These are phyloP conservation scores for Lizanozyma gosingica DNA, from an alignment of 1,139 yeast species.

Conservation along the genomic window DNA sequence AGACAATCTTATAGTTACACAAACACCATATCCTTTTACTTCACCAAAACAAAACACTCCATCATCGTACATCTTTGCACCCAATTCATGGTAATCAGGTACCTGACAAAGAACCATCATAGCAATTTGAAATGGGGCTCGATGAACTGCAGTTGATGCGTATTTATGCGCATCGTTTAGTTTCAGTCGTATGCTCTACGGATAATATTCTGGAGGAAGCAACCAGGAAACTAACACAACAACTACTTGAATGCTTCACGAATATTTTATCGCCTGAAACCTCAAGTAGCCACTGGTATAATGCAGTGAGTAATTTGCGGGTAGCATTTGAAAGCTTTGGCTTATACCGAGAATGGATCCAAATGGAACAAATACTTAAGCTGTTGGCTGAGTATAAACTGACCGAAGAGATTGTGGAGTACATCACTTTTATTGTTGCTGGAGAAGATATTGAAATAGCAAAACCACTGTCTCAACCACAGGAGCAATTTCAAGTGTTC, in stretches of 20 bases:
- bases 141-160: background rate
- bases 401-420: background rate
- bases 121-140: background rate
- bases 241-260: background rate
- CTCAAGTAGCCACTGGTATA: background rate
- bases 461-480: too few relatives aligned
- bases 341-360: background rate
- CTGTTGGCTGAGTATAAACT: background rate
- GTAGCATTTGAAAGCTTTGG: background rate
- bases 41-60: too few relatives aligned
- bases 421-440: background rate
- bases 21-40: too few relatives aligned
- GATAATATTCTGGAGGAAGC: background rate
- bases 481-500: background rate
- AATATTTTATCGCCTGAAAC: background rate
- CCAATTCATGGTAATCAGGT: too few relatives aligned
- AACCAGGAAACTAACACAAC: background rate
- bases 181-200: background rate
- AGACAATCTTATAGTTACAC: too few relatives aligned
- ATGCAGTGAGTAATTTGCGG: background rate
- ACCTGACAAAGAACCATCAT: too few relatives aligned
- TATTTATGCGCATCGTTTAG: background rate
- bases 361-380: background rate
- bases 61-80: too few relatives aligned
- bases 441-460: background rate